Conservation (phyloP, 305 asterid species). For the Plantago coronopus region DNA sequence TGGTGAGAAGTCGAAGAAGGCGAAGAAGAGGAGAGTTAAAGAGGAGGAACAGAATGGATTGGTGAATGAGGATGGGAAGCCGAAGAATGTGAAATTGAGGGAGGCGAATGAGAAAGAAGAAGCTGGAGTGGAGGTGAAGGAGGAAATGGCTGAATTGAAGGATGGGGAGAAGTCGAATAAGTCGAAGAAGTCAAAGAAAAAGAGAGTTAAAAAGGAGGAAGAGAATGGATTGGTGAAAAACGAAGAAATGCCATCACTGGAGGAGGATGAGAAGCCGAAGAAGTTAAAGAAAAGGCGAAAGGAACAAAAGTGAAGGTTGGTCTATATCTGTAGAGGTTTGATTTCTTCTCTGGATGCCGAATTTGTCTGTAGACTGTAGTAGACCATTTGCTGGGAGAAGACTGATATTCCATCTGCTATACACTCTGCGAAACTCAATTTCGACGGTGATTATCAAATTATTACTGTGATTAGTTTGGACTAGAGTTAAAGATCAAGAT, state of each 20-base stretch:
- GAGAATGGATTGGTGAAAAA: not conserved
- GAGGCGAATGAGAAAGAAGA: too few relatives aligned
- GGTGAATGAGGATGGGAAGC: not conserved
- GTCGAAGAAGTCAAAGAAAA: constrained; percentile 35
- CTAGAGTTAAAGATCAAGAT: too few relatives aligned
- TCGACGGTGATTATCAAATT: too few relatives aligned
- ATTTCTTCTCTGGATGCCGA: too few relatives aligned
- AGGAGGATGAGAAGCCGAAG: constrained; percentile 24
- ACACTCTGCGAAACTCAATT: too few relatives aligned
- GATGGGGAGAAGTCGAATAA: constrained; percentile 14
- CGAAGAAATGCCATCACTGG: constrained; percentile 10
- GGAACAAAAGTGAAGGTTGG: constrained; percentile 25
- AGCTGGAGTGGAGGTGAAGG: too few relatives aligned
- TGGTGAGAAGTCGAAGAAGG: constrained; percentile 13
- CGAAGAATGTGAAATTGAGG: not conserved
- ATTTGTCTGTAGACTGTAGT: too few relatives aligned
- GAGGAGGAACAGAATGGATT: not conserved
- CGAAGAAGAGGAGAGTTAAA: constrained; percentile 22
- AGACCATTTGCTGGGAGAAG: too few relatives aligned
- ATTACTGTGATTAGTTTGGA: too few relatives aligned
- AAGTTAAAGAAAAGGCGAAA: constrained; percentile 34
- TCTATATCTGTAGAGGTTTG: not conserved
- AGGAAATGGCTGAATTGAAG: constrained; percentile 17
- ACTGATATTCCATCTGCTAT: too few relatives aligned
- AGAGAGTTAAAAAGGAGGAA: not conserved